Evolutionary conservation across 768 basidiomycete genomes (phyloP), one percentile per base, ranked within the genome.

Genomic region (Termitomyces sp.): DNA sequence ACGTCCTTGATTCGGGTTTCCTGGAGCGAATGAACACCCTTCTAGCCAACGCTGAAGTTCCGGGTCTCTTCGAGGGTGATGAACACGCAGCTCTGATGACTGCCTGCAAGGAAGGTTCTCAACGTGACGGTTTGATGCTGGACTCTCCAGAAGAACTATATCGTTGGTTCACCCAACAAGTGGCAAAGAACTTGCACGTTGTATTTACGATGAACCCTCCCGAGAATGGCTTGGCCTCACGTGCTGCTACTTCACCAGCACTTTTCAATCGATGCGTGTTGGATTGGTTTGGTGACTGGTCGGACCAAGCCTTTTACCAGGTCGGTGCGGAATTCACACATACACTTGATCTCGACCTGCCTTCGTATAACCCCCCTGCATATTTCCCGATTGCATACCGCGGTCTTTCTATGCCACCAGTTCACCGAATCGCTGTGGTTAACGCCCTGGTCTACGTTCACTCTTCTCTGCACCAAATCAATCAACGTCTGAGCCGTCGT

Each of bases 251-350:
- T 0, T 99, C 97, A 1, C 97, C 97, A 8, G 97, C 97, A 18
- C 77, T 98, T 66, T 96, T 96, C 86, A 99, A 99, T 76, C 89
- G 97, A 76, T 99, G 97, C 71, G 97, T 99, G 8, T 80, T 99
- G 57, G 96, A 99, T 72, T 99, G 97, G 97, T 98, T 98, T 65
- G 97, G 97, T 27, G 95, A 98, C 70, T 99, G 97, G 97, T 94
- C 95, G 16, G 94, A 97, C 65, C 95, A 98, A 69, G 95, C 97
- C 0, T 91, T 98, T 74, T 98, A 91, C 69, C 97, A 98, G 78
- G 97, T 99, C 59, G 97, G 92, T 43, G 86, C 91, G 80, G 97
- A 98, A 73, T 96, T 99, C 73, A 98, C 96, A 2, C 84, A 91
- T 53, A 89, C 91, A 0, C 82, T 99, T 63, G 97, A 98, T 72